Conservation (phyloP, 208 protist genomes). For the Trypanosoma cruzi region DNA sequence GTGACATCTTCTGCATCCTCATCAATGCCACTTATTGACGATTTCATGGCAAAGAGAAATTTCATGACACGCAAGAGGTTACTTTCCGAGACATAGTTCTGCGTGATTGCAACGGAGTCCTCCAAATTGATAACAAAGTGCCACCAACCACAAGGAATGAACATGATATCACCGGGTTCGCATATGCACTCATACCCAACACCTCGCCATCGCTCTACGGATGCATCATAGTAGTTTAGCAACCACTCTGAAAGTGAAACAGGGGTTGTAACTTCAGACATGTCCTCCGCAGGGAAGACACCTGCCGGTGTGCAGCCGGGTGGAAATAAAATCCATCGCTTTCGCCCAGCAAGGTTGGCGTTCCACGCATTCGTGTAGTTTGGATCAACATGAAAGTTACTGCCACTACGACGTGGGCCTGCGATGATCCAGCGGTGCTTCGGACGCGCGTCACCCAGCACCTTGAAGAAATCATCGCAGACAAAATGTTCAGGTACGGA, state of each 20-base stretch:
- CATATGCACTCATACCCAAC: slow-evolving; percentile 85
- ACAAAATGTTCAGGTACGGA: slow-evolving; percentile 82
- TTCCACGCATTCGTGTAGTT: slow-evolving; percentile 92
- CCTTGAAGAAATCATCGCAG: slow-evolving; percentile 84
- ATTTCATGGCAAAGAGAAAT: slow-evolving; percentile 83
- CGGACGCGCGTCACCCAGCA: slow-evolving; percentile 62
- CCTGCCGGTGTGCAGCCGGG: slow-evolving; percentile 69
- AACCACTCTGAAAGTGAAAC: slow-evolving; percentile 92
- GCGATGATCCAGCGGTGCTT: slow-evolving; percentile 92
- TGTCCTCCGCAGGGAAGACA: slow-evolving; percentile 76
- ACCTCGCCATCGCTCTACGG: slow-evolving; percentile 54
- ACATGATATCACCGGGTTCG: slow-evolving; percentile 90
- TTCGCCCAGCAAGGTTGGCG: slow-evolving; percentile 84
- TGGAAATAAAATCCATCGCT: slow-evolving; percentile 91
- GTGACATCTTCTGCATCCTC: slow-evolving; percentile 71
- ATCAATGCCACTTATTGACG: slow-evolving; percentile 85
- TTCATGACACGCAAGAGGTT: slow-evolving; percentile 81
- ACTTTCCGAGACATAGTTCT: slow-evolving; percentile 88
- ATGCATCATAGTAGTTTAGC: slow-evolving; percentile 85
- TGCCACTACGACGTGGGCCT: slow-evolving; percentile 79
- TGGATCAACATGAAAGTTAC: slow-evolving; percentile 91
- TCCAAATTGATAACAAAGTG: slow-evolving; percentile 92
- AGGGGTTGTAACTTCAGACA: slow-evolving; percentile 85
- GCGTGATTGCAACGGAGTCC: slow-evolving; percentile 86
- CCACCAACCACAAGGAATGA: slow-evolving; percentile 92